A percentile compares a stretch with the other conserved stretches of the same genome.
phyloP scores from a whole-genome alignment of 2,329 filamentous ascomycete genomes.

The Periglandula ipomoeae region DNA sequence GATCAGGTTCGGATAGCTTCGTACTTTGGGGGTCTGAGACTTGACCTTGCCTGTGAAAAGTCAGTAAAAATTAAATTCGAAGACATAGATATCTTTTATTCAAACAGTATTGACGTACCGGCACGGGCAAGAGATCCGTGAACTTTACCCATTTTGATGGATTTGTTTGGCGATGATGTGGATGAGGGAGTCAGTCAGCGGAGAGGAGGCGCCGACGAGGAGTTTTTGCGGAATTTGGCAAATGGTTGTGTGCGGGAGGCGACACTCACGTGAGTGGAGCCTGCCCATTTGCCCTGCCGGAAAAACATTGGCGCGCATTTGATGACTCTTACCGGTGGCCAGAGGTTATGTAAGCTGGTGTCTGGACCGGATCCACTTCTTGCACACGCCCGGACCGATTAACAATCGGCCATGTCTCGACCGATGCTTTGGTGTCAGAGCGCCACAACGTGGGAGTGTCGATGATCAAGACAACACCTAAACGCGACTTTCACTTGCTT shows the following conservation, averaged over 20 bases:
- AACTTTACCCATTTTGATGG: conserved; percentile 75
- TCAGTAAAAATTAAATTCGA: background rate
- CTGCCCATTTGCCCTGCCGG: conserved; percentile 21
- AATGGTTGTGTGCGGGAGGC: conserved; percentile 28
- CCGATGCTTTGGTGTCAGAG: too few relatives aligned
- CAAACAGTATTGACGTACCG: conserved; percentile 26
- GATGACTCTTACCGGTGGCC: too few relatives aligned
- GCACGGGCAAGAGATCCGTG: conserved; percentile 92
- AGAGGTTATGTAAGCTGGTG: too few relatives aligned
- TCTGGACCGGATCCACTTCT: too few relatives aligned
- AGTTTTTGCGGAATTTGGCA: conserved; percentile 28
- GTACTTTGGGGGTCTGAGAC: conserved; percentile 87
- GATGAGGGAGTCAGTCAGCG: conserved; percentile 21
- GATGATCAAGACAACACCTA: too few relatives aligned
- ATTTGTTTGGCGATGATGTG: conserved; percentile 28
- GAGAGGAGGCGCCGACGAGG: conserved; percentile 15
- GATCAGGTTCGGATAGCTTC: conserved; percentile 21
- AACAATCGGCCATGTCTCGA: too few relatives aligned
- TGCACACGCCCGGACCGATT: too few relatives aligned
- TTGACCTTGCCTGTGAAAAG: conserved; percentile 89
- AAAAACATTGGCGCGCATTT: conserved; percentile 15
- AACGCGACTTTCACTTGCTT: too few relatives aligned
- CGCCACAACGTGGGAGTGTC: too few relatives aligned
- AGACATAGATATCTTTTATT: background rate
- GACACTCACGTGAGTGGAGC: conserved; percentile 28